Evolutionary conservation across 1,139 yeast species (phyloP).

Genomic region (Yamadazyma oceani): DNA sequence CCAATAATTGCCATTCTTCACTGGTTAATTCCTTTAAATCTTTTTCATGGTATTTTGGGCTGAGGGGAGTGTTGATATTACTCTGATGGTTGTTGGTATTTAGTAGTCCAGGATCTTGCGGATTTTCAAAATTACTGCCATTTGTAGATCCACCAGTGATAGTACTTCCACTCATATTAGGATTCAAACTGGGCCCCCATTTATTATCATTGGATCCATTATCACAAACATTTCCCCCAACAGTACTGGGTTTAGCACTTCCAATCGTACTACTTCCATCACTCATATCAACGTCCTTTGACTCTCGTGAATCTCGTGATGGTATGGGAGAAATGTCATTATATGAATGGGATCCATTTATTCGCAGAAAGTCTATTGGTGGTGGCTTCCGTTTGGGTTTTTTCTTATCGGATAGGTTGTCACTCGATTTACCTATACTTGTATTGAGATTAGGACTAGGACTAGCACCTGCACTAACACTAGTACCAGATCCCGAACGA

Average conservation of each 20-base stretch:
- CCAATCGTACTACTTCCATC: conserved; percentile 4
- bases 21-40: conserved; percentile 63
- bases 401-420: conserved; percentile 10
- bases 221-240: too few relatives aligned
- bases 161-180: conserved; percentile 4
- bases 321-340: conserved; percentile 11
- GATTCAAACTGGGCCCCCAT: too few relatives aligned
- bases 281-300: conserved; percentile 5
- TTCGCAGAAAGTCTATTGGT: conserved; percentile 40
- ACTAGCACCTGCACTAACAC: background rate
- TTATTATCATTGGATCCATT: too few relatives aligned
- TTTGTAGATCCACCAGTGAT: background rate
- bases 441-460: background rate
- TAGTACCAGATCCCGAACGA: background rate
- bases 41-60: conserved; percentile 15
- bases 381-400: conserved; percentile 43
- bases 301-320: conserved; percentile 7
- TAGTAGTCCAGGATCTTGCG: background rate
- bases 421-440: background rate
- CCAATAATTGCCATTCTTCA: conserved; percentile 72
- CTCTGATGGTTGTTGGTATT: background rate
- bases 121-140: too few relatives aligned
- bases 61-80: conserved; percentile 7
- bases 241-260: too few relatives aligned
- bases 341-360: conserved; percentile 30